Conservation (phyloP, 75 land plant genomes). For the Larix kaempferi region DNA sequence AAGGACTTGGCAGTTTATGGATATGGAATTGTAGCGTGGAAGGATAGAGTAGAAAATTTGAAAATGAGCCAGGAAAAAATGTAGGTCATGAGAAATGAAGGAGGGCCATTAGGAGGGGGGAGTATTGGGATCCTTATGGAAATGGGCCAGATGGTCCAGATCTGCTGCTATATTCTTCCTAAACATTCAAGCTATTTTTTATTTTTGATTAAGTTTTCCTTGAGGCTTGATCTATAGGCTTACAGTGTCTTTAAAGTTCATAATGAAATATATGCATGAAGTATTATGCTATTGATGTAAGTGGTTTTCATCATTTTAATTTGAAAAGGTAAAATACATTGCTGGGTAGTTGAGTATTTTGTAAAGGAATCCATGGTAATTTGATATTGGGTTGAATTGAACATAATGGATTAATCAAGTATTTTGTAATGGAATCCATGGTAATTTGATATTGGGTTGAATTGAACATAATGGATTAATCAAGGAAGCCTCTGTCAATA, state of each 20-base stretch:
- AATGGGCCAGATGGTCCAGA: conserved; percentile 68
- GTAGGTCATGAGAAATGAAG: conserved; percentile 57
- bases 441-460: too few species aligned
- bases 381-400: neutral
- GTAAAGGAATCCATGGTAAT: neutral
- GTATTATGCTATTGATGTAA: too few species aligned
- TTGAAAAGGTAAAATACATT: neutral
- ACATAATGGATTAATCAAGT: too few species aligned
- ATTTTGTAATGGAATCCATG: too few species aligned
- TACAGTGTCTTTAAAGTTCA: too few species aligned
- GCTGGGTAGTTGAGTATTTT: too few species aligned
- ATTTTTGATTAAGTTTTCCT: neutral
- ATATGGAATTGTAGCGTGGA: conserved; percentile 98
- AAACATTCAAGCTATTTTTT: neutral
- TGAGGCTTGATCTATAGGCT: too few species aligned
- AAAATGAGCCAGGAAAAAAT: conserved; percentile 74
- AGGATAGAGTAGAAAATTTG: conserved; percentile 88
- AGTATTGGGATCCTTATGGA: conserved; percentile 39
- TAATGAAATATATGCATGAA: too few species aligned
- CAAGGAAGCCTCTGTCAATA: conserved; percentile 75
- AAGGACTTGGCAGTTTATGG: conserved; percentile 93
- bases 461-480: too few species aligned
- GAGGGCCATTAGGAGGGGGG: conserved; percentile 37
- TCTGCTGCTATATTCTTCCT: conserved; percentile 60
- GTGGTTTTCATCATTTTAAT: too few species aligned